Base-by-base conservation (phyloP, 371 early-diverging fungal genomes). In the Phascolomyces articulosus region DNA sequence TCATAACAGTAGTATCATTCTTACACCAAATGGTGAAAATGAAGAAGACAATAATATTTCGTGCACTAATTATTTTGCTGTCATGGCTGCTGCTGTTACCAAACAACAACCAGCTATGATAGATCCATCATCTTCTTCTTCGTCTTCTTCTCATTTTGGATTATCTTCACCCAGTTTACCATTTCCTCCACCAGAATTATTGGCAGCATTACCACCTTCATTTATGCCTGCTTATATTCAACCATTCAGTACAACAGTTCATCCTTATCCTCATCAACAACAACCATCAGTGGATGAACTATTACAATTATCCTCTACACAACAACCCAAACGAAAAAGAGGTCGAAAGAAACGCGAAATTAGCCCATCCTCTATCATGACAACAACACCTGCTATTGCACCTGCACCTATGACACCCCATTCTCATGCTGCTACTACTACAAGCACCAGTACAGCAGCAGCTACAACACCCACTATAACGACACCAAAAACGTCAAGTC, bases 311-410 rank as follows among this genome's bases (percentile, higher is more conserved):
- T 66, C 67, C 2, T 58, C 70, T 21, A 31, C 47, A 4, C 73
- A 74, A 31, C 75, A 71, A 11, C 75, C 77, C 3, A 79, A 72
- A 58, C 71, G 73, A 66, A 79, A 79, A 49, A 64, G 82, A 55
- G 82, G 82, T 3, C 62, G 82, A 38, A 82, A 79, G 71, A 79
- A 79, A 64, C 70, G 75, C 18, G 77, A 77, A 24, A 40, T 57
- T 6, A 57, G 41, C 41, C 31, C 61, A 51, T 16, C 55, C 20
- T 38, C 57, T 31, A 6, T 11, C 34, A 34, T 34, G 34, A 11
- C 23, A 10, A 21, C 60, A 6, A 44, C 55, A 18, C 44, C 29
- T 26, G 57, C 63, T 60, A 65, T 73, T 31, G 73, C 74, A 6
- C 77, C 77, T 27, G 72, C 72, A 27, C 76, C 76, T 18, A 64